Evolutionary conservation across 441 rosid genomes (phyloP), one percentile per base, ranked within the genome.

Genomic region (Erodium moschatum): DNA sequence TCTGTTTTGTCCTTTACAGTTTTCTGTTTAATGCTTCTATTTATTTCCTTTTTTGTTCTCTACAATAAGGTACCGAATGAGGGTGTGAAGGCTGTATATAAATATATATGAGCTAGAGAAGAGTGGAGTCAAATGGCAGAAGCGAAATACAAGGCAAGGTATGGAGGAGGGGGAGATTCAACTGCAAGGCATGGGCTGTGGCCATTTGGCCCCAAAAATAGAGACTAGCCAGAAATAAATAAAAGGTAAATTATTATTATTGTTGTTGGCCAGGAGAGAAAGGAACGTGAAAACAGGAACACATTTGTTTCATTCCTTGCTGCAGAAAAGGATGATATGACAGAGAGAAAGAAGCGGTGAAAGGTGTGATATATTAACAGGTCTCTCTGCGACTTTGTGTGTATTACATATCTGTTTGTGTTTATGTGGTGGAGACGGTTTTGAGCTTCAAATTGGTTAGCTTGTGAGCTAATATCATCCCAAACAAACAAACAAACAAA

Each of bases 141-240:
- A 52, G 61, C 61, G 21, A 54, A 54, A 54, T 16, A 54, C 19
- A 54, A 18, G 61, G 44, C 44, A 40, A 40, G 44, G 44, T 40
- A 40, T 40, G 44, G 44, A 40, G 44, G 44, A 40, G 44, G 44
- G 7, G 44, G 11, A 40, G 44, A 40, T 40, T 1, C 44, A 40
- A 40, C 44, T 40, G 44, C 44, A 40, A 40, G 44, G 12, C 44
- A 40, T 40, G 44, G 44, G 44, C 44, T 40, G 44, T 40, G 44
- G 61, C 61, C 61, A 54, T 40, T 40, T 40, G 61, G 61, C 61
- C 15, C 61, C 61, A 16, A 54, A 54, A 54, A 54, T 54, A 54
- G 61, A 54, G 61, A 54, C 10, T 18, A 16, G 21, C 61, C 20
- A 18, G 16, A 54, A 54, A 54, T 15, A 35, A 40, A 40, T 40